These are phyloP conservation scores for Pleoardoris graminearum DNA, from an alignment of 2,329 filamentous ascomycete species.

Conservation along the genomic window DNA sequence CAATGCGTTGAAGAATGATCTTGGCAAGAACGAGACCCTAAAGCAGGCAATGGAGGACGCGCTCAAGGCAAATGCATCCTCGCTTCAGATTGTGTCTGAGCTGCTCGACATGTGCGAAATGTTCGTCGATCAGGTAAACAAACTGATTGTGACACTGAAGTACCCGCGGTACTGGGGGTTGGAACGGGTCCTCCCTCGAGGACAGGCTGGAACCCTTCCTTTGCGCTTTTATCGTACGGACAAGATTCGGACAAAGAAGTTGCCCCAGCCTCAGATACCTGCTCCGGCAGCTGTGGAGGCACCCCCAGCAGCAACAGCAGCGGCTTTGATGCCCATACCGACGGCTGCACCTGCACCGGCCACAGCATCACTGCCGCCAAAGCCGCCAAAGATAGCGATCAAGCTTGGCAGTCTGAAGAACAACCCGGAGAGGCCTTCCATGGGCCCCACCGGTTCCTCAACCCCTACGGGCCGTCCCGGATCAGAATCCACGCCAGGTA, in stretches of 20 bases:
- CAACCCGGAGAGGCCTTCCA: background rate
- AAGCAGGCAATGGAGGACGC: conserved; percentile 61
- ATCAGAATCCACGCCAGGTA: background rate
- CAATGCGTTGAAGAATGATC: conserved; percentile 58
- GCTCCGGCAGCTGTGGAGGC: background rate
- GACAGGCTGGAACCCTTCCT: conserved; percentile 38
- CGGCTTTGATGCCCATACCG: background rate
- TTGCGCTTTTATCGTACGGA: conserved; percentile 37
- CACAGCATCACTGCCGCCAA: background rate
- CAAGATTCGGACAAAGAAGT: conserved; percentile 23
- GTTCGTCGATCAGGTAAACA: conserved; percentile 58
- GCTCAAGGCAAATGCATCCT: conserved; percentile 54
- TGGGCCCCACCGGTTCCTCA: background rate
- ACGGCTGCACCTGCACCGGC: background rate
- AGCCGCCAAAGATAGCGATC: background rate
- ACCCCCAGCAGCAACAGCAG: background rate
- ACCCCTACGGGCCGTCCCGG: background rate
- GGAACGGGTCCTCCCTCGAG: conserved; percentile 44
- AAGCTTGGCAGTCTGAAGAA: background rate
- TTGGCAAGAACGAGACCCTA: conserved; percentile 54
- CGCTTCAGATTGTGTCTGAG: conserved; percentile 58
- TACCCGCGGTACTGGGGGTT: conserved; percentile 62
- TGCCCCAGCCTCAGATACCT: conserved; percentile 8
- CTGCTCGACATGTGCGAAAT: conserved; percentile 61
- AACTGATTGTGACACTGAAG: conserved; percentile 54